Evolutionary conservation across 2,329 filamentous ascomycete genomes (phyloP).

Genomic region (Fonsecaea nubica): DNA sequence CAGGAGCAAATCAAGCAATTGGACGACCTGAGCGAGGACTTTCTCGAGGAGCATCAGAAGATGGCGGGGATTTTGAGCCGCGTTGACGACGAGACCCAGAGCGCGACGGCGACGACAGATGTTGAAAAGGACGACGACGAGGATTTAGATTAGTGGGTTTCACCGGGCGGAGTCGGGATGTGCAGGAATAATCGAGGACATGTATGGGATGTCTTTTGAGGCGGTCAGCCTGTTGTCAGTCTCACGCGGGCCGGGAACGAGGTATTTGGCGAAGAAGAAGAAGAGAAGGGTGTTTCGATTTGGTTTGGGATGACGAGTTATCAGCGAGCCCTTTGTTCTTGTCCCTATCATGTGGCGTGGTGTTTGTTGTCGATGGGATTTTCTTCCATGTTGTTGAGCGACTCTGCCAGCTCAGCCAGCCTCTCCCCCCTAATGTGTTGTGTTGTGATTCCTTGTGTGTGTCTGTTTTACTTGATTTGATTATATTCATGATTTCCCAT

Average conservation of each 20-base stretch:
- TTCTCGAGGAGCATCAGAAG: slow-evolving; percentile 50
- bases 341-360: no score
- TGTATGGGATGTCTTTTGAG: no score
- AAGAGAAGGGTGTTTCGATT: no score
- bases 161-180: slow-evolving; percentile 4
- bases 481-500: no score
- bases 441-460: neutral
- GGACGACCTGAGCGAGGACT: slow-evolving; percentile 51
- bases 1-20: slow-evolving; percentile 39
- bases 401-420: no score
- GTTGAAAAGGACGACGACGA: slow-evolving; percentile 5
- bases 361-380: no score
- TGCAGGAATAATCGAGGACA: neutral
- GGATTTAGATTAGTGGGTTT: slow-evolving; percentile 15
- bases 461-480: neutral
- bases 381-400: no score
- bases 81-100: slow-evolving; percentile 28
- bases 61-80: slow-evolving; percentile 36
- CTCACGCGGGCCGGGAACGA: neutral
- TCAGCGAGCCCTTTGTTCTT: no score
- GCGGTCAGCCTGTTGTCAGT: neutral
- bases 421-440: no score
- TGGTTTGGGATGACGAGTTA: no score
- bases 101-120: neutral
- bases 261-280: neutral